Conservation (phyloP, 2,329 filamentous ascomycete species). For the Torrubiellomyces zombiae region DNA sequence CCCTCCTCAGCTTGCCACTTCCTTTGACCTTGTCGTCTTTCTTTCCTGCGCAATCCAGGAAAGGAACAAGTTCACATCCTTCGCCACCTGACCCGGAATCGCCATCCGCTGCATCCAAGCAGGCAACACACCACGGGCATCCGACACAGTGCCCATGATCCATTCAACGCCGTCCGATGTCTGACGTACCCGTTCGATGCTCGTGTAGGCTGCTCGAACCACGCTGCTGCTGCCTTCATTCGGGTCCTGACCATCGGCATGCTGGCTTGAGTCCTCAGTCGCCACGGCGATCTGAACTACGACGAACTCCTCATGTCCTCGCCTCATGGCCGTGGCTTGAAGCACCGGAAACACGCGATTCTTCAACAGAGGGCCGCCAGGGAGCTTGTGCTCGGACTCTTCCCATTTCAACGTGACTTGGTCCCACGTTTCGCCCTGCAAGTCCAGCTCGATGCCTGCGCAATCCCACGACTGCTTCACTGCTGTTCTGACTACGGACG, state of each 20-base stretch:
- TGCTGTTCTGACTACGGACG: constrained; percentile 17
- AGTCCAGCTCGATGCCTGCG: constrained; percentile 19
- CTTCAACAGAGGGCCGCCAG: constrained; percentile 38
- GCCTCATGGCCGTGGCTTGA: constrained; percentile 35
- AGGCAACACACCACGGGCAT: constrained; percentile 52
- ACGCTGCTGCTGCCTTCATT: constrained; percentile 22
- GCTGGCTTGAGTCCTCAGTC: constrained; percentile 22
- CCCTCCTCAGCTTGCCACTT: too few species aligned
- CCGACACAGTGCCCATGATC: constrained; percentile 62
- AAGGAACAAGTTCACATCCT: constrained; percentile 56
- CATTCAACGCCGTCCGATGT: constrained; percentile 40
- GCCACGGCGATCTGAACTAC: constrained; percentile 37
- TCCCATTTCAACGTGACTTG: constrained; percentile 33
- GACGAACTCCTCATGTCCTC: constrained; percentile 29
- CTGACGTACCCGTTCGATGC: constrained; percentile 43
- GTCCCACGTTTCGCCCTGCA: constrained; percentile 25
- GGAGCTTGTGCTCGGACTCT: constrained; percentile 51
- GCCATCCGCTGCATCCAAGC: constrained; percentile 47
- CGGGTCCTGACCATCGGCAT: too few species aligned
- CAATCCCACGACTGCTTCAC: constrained; percentile 29
- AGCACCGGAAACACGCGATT: constrained; percentile 52
- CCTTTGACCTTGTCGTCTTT: too few species aligned
- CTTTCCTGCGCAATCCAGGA: constrained; percentile 38
- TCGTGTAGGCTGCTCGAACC: constrained; percentile 44
- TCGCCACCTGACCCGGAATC: constrained; percentile 45